Evolutionary conservation across 768 basidiomycete genomes (phyloP).

Genomic region (Boletellus sp.): DNA sequence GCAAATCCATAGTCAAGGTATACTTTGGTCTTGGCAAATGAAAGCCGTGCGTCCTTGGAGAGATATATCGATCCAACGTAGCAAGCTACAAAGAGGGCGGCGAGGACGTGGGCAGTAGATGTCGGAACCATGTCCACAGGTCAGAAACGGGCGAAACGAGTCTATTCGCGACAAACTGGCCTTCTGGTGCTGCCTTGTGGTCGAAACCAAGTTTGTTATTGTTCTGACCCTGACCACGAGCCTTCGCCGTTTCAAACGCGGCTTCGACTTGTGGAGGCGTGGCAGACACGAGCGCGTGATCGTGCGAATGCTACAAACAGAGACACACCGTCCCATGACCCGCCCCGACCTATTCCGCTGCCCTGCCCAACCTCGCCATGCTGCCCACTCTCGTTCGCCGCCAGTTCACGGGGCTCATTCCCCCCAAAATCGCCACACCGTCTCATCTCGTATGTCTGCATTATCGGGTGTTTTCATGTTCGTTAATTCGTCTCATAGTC

Average conservation of each 20-base stretch:
- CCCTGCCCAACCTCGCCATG: constrained; percentile 45
- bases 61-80: constrained; percentile 88
- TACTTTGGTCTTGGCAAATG: constrained; percentile 37
- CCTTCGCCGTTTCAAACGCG: too few species aligned
- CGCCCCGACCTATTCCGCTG: constrained; percentile 24
- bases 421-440: constrained; percentile 94
- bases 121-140: constrained; percentile 25
- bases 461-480: neutral
- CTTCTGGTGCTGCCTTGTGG: constrained; percentile 8
- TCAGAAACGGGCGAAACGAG: constrained; percentile 1
- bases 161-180: constrained; percentile 5
- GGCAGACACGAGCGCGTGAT: constrained; percentile 4
- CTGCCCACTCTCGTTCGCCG: constrained; percentile 81
- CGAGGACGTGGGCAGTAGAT: constrained; percentile 48
- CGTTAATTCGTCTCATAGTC: constrained; percentile 45
- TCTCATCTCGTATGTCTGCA: constrained; percentile 62
- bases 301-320: constrained; percentile 19
- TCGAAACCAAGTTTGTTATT: constrained; percentile 10
- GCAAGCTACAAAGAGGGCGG: constrained; percentile 53
- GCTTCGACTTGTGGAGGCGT: too few species aligned
- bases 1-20: constrained; percentile 25
- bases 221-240: constrained; percentile 1
- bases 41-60: constrained; percentile 58
- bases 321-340: constrained; percentile 6
- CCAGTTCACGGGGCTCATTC: constrained; percentile 79